Percentiles rank a stretch among this genome's conserved stretches.
Conservation (phyloP, 2,329 filamentous ascomycete species). For the Truncatella angustata region DNA sequence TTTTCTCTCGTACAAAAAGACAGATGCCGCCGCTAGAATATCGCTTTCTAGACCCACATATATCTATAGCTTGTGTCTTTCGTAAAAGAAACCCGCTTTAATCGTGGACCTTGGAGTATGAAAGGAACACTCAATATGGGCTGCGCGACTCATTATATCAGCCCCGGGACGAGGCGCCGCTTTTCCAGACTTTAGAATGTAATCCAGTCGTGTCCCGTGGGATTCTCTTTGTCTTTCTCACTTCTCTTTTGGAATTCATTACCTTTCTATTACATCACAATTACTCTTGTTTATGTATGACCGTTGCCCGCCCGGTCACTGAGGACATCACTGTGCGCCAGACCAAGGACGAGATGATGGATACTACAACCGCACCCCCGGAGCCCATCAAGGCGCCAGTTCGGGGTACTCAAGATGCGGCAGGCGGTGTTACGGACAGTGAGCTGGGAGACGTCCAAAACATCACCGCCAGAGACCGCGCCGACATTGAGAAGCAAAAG, state of each 20-base stretch:
- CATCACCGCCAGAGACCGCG: not conserved
- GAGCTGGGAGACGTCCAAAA: not conserved
- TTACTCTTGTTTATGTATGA: not conserved
- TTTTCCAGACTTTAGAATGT: conserved; percentile 2
- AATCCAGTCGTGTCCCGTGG: not conserved
- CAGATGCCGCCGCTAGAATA: not conserved
- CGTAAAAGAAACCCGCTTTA: not conserved
- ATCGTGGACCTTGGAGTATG: conserved; percentile 1
- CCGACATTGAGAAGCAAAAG: conserved; percentile 5
- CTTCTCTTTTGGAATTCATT: conserved; percentile 4
- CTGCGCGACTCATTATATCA: not conserved
- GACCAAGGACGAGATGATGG: not conserved
- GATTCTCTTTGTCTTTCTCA: not conserved
- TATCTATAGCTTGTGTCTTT: not conserved
- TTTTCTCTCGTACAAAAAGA: not conserved
- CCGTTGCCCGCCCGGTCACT: not conserved
- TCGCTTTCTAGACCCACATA: not conserved
- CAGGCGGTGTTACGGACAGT: conserved; percentile 1
- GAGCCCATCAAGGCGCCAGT: not conserved
- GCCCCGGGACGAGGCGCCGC: not conserved
- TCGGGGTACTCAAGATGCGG: not conserved
- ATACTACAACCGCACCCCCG: not conserved
- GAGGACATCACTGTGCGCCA: not conserved
- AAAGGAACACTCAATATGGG: not conserved
- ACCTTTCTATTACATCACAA: conserved; percentile 2